Evolutionary conservation across 2,329 filamentous ascomycete genomes (phyloP).

Genomic region (Epichloe typhina): DNA sequence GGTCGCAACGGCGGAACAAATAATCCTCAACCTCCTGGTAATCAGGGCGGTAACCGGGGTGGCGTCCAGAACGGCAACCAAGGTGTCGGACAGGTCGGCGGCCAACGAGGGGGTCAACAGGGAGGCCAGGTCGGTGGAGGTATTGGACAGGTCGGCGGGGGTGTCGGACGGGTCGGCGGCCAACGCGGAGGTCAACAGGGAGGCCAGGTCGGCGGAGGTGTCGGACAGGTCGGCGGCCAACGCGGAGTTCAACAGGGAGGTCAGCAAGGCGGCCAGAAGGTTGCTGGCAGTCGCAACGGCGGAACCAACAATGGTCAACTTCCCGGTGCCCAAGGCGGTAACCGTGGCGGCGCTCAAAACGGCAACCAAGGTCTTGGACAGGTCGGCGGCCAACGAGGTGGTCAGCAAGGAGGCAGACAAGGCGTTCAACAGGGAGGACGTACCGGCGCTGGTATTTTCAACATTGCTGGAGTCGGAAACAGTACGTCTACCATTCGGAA

Average conservation of each 20-base stretch:
- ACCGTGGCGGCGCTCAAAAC: too few species aligned
- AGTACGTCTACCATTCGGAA: neutral
- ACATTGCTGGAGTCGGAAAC: neutral
- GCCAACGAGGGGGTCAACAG: neutral
- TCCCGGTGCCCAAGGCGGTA: too few species aligned
- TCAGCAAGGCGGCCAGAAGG: neutral
- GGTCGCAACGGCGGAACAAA: neutral
- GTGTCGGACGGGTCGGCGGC: too few species aligned
- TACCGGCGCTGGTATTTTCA: neutral
- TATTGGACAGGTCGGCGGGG: too few species aligned
- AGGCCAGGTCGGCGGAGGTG: too few species aligned
- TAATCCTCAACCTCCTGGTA: neutral
- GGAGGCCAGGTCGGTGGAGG: too few species aligned
- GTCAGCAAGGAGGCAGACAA: neutral
- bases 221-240: neutral
- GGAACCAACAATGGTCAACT: too few species aligned
- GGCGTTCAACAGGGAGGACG: neutral
- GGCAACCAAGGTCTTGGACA: neutral
- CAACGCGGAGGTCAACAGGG: neutral
- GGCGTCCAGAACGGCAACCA: neutral
- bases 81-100: neutral
- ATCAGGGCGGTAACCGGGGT: neutral
- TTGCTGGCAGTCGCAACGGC: too few species aligned
- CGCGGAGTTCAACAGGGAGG: neutral
- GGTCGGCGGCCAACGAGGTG: neutral